A percentile compares a stretch with the other conserved stretches of the same genome.
phyloP scores from a whole-genome alignment of 805 yeast genomes.

The Candida sphagnicola region DNA sequence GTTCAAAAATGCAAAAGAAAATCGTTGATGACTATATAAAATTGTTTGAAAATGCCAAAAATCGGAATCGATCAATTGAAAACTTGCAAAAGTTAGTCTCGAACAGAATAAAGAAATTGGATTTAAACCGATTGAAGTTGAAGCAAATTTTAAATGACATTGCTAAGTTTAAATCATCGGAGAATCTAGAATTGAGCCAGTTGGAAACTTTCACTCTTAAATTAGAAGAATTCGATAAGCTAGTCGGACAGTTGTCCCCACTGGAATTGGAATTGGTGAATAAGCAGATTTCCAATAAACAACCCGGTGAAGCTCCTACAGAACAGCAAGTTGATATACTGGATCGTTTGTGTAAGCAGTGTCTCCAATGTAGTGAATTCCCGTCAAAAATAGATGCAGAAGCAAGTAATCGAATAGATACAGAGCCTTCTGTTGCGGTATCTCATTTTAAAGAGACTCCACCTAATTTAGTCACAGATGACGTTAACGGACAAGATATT shows the following conservation, averaged over 20 bases:
- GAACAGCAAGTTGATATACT: not conserved
- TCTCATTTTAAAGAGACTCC: too few relatives aligned
- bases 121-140: not conserved
- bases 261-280: not conserved
- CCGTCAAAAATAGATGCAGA: too few relatives aligned
- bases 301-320: not conserved
- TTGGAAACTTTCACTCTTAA: not conserved
- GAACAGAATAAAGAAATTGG: constrained; percentile 1
- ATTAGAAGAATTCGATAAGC: not conserved
- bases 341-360: too few relatives aligned
- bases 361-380: too few relatives aligned
- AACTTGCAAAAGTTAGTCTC: not conserved
- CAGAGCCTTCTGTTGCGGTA: too few relatives aligned
- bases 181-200: constrained; percentile 1
- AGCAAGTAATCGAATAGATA: too few relatives aligned
- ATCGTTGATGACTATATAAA: constrained; percentile 2
- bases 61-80: not conserved
- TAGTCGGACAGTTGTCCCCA: not conserved
- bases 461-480: too few relatives aligned
- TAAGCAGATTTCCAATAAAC: not conserved
- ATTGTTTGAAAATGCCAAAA: constrained; percentile 3
- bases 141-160: not conserved
- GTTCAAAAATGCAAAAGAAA: constrained; percentile 4
- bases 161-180: not conserved
- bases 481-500: too few relatives aligned